Base-by-base conservation (phyloP, 2,329 filamentous ascomycete species). In the Aspergillus floridensis region DNA sequence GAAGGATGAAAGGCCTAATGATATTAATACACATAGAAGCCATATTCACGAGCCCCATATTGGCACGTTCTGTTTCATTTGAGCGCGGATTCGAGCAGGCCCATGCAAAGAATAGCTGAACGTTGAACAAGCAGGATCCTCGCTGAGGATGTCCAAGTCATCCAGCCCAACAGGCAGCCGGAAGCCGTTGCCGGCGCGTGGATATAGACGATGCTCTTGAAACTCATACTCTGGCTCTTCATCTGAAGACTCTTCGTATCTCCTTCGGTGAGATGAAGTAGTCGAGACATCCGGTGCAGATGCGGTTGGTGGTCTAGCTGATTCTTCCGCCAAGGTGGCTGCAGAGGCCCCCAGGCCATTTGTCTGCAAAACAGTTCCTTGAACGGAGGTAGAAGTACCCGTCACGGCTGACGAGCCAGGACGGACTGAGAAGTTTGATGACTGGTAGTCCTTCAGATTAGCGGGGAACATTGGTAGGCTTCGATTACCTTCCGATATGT, bases 381-480 rank as follows among this genome's bases (percentile, higher is more conserved):
- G 46, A 19, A 49, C 22, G 8, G 59, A 57, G 21, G 56, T 46
- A 49, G 62, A 63, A 32, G 59, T 44, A 62, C 31, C 41, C 12
- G 53, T 35, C 22, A 58, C 52, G n/a, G 59, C 55, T 44, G 56
- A 29, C 7, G 44, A 59, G 49, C 58, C 61, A 21, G 63, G 55
- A 12, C 60, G 49, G 49, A 57, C 59, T 8, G 60, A 52, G 53
- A 72, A 70, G 31, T 69, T 67, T 8, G 69, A 71, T 32, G 49
- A 60, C 29, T 54, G 68, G 52, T 65, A 64, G 32, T 64, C 62
- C 46, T 44, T 68, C 61, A 72, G 68, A 52, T 72, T 77, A 64
- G 62, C 66, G 49, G 81, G 82, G 67, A 90, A 92, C 55, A 92
- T 78, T 5, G 88, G 84, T 5, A 92, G 77, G 56, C 86, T 82